A percentile compares a stretch with the other conserved stretches of the same genome.
Evolutionary conservation across 139 green algal genomes (phyloP).

Genomic region (Desmodesmus armatus): DNA sequence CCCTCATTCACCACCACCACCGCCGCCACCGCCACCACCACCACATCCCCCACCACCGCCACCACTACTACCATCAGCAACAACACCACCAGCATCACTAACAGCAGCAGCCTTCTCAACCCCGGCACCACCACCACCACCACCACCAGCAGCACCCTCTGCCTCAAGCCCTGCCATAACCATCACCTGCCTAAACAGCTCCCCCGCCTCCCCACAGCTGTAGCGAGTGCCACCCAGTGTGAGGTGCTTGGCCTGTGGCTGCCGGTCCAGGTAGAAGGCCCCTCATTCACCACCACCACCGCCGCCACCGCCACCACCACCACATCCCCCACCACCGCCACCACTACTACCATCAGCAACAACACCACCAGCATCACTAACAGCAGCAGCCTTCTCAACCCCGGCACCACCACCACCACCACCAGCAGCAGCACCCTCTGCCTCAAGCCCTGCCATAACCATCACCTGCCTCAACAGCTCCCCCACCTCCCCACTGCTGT

Average conservation of each 20-base stretch:
- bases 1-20: too few species aligned
- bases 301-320: too few species aligned
- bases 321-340: not conserved
- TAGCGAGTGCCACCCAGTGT: conserved; percentile 61
- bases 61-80: not conserved
- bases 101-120: not conserved
- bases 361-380: too few species aligned
- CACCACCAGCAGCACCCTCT: not conserved
- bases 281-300: too few species aligned
- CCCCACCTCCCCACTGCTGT: conserved; percentile 55
- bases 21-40: too few species aligned
- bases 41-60: not conserved
- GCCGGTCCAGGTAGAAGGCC: conserved; percentile 77
- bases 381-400: not conserved
- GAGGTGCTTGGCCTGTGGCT: conserved; percentile 68
- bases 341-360: not conserved
- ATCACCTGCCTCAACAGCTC: conserved; percentile 52
- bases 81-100: too few species aligned
- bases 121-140: not conserved
- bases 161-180: not conserved
- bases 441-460: conserved; percentile 2
- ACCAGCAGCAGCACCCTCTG: not conserved
- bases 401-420: not conserved
- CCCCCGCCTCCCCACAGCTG: conserved; percentile 48
- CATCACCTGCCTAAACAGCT: conserved; percentile 53